These are phyloP conservation scores for Guadua angustifolia DNA, from an alignment of 176 grass and related monocot genomes.

Conservation along the genomic window DNA sequence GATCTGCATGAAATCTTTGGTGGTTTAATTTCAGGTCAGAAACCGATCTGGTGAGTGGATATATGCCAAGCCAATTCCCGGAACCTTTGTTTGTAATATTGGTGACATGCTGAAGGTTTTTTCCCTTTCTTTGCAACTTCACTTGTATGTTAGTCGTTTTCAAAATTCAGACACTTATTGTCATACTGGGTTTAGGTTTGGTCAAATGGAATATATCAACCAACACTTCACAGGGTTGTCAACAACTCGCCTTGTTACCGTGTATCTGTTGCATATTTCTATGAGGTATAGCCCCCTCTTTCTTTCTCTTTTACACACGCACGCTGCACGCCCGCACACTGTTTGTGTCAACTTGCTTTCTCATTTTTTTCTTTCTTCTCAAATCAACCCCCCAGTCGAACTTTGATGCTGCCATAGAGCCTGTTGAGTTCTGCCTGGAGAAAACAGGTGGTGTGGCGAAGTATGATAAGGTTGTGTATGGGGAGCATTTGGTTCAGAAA, in stretches of 20 bases:
- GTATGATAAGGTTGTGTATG: conserved; percentile 76
- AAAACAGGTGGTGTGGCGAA: conserved; percentile 58
- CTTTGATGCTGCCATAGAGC: conserved; percentile 70
- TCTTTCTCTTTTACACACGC: neutral
- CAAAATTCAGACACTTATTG: neutral
- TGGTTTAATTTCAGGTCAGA: conserved; percentile 58
- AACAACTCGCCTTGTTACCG: conserved; percentile 80
- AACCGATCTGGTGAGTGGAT: conserved; percentile 91
- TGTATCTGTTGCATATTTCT: conserved; percentile 84
- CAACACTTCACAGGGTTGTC: conserved; percentile 81
- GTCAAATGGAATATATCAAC: conserved; percentile 88
- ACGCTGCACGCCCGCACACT: neutral
- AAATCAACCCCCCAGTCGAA: conserved; percentile 61
- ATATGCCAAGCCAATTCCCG: conserved; percentile 69
- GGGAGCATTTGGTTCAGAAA: conserved; percentile 78
- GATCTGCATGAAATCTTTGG: neutral
- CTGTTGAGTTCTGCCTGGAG: conserved; percentile 63
- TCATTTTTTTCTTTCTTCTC: neutral
- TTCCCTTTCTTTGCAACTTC: neutral
- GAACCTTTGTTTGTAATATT: conserved; percentile 93
- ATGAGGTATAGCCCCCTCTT: conserved; percentile 51
- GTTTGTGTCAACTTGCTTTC: neutral
- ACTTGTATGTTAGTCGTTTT: neutral
- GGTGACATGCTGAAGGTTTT: conserved; percentile 93
- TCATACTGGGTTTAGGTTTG: conserved; percentile 58